Evolutionary conservation across 2,329 filamentous ascomycete genomes (phyloP), one percentile per base, ranked within the genome.

Genomic region (Alternaria longipes): DNA sequence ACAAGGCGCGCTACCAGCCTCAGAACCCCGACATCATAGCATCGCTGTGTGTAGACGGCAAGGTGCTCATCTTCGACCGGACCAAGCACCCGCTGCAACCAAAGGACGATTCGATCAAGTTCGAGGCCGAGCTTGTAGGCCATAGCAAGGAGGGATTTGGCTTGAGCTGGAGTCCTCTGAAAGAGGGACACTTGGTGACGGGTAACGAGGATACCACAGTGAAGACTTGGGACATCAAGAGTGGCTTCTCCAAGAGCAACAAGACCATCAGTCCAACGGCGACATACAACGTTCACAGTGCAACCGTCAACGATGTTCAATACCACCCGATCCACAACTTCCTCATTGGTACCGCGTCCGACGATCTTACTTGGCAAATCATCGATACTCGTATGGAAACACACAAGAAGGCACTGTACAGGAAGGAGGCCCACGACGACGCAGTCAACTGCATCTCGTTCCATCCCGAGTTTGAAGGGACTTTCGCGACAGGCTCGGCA

Each of bases 11-110:
- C 69, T 98, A 98, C 77, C 94, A 97, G 80, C 95, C 95, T 12
- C 94, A 98, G 78, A 99, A 99, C 75, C 93, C 94, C 5, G 93
- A 99, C 74, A 89, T 99, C 59, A 96, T 99, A 72, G 95, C 95
- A 3, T 97, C 95, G 0, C 90, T 97, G 81, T 93, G 92, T 66
- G 88, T 92, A 8, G 92, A 97, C 77, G 91, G 92, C 64, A 90
- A 89, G 68, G 91, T 97, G 42, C 89, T 98, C 78, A 89, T 99
- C 69, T 99, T 96, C 82, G 95, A 99, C 82, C 90, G 94, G 68
- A 97, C 94, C 54, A 98, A 97, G 85, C 94, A 98, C 78, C 90
- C 90, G 50, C 88, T 90, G 57, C 84, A 90, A 64, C 93, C 94
- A 8, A 87, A 77, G 58, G 65, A 69, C 36, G 78, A 89, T 26